Percentiles rank a stretch among this genome's conserved stretches.
Evolutionary conservation across 768 basidiomycete genomes (phyloP).

Genomic region (Boletus edulis): DNA sequence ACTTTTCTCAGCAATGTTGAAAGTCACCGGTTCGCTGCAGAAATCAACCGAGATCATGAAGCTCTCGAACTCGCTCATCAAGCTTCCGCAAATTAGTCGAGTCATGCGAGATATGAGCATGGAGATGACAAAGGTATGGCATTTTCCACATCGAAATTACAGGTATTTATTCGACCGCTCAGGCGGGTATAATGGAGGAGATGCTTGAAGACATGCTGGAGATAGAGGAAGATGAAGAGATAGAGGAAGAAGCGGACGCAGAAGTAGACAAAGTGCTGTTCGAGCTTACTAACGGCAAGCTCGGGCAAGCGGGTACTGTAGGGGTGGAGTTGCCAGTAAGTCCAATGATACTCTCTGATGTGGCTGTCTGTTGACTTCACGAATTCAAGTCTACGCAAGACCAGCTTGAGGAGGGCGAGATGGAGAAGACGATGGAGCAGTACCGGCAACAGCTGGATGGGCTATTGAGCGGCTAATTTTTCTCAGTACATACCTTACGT

Average conservation of each 20-base stretch:
- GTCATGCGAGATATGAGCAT: constrained; percentile 98
- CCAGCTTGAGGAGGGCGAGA: constrained; percentile 73
- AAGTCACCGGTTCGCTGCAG: constrained; percentile 96
- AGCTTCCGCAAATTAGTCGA: constrained; percentile 87
- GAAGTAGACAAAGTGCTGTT: constrained; percentile 97
- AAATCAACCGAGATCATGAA: constrained; percentile 99
- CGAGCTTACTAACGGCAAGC: constrained; percentile 92
- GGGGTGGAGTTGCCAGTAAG: constrained; percentile 74
- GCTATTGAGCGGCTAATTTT: constrained; percentile 54
- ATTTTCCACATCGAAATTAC: background rate
- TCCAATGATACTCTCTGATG: constrained; percentile 8
- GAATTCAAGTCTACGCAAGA: constrained; percentile 53
- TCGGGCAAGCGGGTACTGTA: constrained; percentile 81
- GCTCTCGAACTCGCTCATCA: constrained; percentile 88
- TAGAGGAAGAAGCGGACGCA: constrained; percentile 95
- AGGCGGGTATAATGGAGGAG: constrained; percentile 98
- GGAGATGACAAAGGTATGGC: constrained; percentile 95
- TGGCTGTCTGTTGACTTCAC: constrained; percentile 6
- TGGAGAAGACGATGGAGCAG: constrained; percentile 84
- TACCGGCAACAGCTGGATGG: constrained; percentile 90
- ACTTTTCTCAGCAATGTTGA: constrained; percentile 72
- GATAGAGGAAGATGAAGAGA: constrained; percentile 89
- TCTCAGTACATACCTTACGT: constrained; percentile 14
- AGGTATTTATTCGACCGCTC: constrained; percentile 4
- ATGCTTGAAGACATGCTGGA: constrained; percentile 95